Evolutionary conservation across 2,329 filamentous ascomycete species (phyloP).

Genomic region (Clonostachys byssicola): DNA sequence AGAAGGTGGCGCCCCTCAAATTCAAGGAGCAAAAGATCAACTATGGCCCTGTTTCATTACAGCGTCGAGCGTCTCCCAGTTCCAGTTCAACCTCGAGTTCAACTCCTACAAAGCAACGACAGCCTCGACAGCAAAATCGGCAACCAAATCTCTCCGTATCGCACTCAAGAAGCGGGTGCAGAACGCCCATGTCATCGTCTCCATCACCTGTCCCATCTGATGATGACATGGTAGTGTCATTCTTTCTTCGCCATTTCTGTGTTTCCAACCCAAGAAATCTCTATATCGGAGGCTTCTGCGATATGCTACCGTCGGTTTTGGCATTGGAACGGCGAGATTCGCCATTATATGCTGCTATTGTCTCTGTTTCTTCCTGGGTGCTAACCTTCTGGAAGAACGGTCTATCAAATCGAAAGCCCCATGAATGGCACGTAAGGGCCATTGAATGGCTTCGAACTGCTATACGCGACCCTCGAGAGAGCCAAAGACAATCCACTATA

Average conservation of each 20-base stretch:
- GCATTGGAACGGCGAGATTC: constrained; percentile 6
- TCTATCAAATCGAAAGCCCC: too few relatives aligned
- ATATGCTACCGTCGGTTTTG: constrained; percentile 5
- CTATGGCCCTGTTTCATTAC: too few relatives aligned
- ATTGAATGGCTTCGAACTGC: constrained; percentile 6
- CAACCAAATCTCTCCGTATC: too few relatives aligned
- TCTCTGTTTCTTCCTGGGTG: constrained; percentile 8
- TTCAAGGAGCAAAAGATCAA: constrained; percentile 3
- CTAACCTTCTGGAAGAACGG: neutral
- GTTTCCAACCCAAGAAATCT: too few relatives aligned
- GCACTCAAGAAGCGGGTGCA: too few relatives aligned
- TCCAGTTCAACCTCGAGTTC: neutral
- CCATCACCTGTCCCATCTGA: neutral
- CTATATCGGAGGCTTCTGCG: constrained; percentile 5
- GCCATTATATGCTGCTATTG: constrained; percentile 6
- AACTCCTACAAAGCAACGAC: too few relatives aligned
- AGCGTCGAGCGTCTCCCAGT: neutral
- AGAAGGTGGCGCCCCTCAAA: constrained; percentile 3
- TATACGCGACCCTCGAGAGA: constrained; percentile 7
- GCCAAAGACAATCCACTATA: constrained; percentile 6
- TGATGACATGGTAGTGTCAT: constrained; percentile 1
- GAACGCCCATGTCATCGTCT: neutral
- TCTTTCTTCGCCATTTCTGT: constrained; percentile 6
- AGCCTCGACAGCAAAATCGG: too few relatives aligned
- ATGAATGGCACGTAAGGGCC: constrained; percentile 2